These are phyloP conservation scores for Bipolaris zeicola DNA, from an alignment of 2,329 filamentous ascomycete species.

Conservation along the genomic window DNA sequence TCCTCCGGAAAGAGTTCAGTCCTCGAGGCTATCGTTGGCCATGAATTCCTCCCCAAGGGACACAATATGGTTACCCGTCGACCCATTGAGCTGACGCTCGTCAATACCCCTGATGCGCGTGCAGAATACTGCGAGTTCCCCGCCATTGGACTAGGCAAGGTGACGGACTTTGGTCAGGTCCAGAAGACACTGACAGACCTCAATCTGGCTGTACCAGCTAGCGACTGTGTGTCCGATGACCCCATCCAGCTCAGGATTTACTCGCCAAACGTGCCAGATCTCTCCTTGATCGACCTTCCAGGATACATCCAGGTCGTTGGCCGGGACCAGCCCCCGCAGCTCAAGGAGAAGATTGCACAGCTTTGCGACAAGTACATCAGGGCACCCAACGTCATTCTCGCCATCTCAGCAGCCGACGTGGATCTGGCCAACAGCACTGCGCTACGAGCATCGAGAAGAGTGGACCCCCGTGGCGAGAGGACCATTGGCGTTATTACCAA, in stretches of 20 bases:
- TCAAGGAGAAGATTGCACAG: conserved; percentile 95
- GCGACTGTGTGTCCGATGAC: conserved; percentile 93
- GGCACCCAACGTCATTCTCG: conserved; percentile 91
- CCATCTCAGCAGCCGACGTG: conserved; percentile 96
- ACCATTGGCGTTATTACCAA: conserved; percentile 99
- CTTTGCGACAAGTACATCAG: conserved; percentile 99
- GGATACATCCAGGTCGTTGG: conserved; percentile 97
- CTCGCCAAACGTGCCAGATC: conserved; percentile 91
- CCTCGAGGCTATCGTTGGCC: conserved; percentile 92
- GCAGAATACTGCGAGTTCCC: conserved; percentile 97
- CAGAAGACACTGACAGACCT: conserved; percentile 94
- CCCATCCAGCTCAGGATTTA: conserved; percentile 96
- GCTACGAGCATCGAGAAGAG: conserved; percentile 82
- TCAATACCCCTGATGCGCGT: conserved; percentile 88
- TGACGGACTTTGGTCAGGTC: conserved; percentile 89
- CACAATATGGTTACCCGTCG: conserved; percentile 97
- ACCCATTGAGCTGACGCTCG: conserved; percentile 92
- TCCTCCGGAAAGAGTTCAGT: conserved; percentile 99
- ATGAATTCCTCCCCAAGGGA: conserved; percentile 98
- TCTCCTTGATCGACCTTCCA: conserved; percentile 93
- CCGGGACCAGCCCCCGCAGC: conserved; percentile 83
- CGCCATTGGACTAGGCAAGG: conserved; percentile 83
- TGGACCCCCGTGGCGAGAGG: conserved; percentile 91
- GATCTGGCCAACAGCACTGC: conserved; percentile 97
- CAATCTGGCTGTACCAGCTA: conserved; percentile 88